Conservation (phyloP, 2,329 filamentous ascomycete genomes). For the Sporothrix euskadiensis region DNA sequence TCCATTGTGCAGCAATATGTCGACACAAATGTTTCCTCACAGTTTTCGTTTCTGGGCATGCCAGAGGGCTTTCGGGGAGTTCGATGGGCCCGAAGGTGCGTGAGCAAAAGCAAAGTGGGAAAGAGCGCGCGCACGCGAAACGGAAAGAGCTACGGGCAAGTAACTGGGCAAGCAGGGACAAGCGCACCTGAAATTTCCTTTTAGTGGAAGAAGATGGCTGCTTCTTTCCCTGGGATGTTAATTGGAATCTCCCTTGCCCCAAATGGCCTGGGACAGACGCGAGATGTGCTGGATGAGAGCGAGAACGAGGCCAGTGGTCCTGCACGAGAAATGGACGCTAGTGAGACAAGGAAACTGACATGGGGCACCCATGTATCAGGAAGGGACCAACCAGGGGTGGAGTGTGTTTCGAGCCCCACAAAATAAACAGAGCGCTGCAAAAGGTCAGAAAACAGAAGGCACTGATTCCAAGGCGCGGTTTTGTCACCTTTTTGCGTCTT, state of each 20-base stretch:
- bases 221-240: not conserved
- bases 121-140: not conserved
- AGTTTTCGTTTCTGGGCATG: not conserved
- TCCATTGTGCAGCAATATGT: not conserved
- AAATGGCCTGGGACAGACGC: not conserved
- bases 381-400: conserved; percentile 19
- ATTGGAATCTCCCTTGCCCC: conserved; percentile 2
- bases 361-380: not conserved
- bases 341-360: conserved; percentile 8
- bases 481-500: conserved; percentile 12
- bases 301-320: not conserved
- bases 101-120: not conserved
- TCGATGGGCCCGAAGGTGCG: conserved; percentile 17
- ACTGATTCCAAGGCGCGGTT: conserved; percentile 18
- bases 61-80: conserved; percentile 18
- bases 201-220: not conserved
- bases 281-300: not conserved
- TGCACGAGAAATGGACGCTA: conserved; percentile 13
- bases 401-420: not conserved
- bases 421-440: conserved; percentile 14
- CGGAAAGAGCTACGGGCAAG: conserved; percentile 13
- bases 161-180: not conserved
- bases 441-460: not conserved
- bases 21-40: not conserved
- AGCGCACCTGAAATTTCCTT: conserved; percentile 20